These are phyloP conservation scores for Tylopilus cervinicoccineus DNA, from an alignment of 768 basidiomycete genomes.

Conservation along the genomic window DNA sequence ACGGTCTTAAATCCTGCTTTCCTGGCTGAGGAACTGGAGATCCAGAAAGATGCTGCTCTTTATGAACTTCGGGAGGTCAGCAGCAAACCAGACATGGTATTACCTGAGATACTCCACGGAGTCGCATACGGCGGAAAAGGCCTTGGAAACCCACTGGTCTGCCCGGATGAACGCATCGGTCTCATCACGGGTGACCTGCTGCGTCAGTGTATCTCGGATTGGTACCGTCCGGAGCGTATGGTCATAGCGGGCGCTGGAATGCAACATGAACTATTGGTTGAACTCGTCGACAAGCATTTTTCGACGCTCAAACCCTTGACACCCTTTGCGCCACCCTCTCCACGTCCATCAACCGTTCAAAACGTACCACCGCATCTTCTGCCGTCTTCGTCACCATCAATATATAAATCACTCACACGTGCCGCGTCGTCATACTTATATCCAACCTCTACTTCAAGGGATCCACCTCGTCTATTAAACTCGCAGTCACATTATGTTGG, in stretches of 20 bases:
- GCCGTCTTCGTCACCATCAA: slow-evolving; percentile 46
- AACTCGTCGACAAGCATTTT: slow-evolving; percentile 81
- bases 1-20: slow-evolving; percentile 81
- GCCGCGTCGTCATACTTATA: slow-evolving; percentile 75
- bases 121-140: slow-evolving; percentile 77
- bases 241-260: slow-evolving; percentile 94
- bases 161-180: slow-evolving; percentile 79
- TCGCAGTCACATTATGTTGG: slow-evolving; percentile 70
- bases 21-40: slow-evolving; percentile 70
- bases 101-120: slow-evolving; percentile 86
- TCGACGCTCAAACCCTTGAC: slow-evolving; percentile 52
- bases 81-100: slow-evolving; percentile 87
- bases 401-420: slow-evolving; percentile 67
- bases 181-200: slow-evolving; percentile 60
- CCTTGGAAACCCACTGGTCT: slow-evolving; percentile 88
- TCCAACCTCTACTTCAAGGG: slow-evolving; percentile 24
- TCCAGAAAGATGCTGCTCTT: slow-evolving; percentile 79
- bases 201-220: slow-evolving; percentile 61
- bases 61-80: slow-evolving; percentile 90
- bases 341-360: slow-evolving; percentile 31
- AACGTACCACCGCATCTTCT: slow-evolving; percentile 55
- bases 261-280: slow-evolving; percentile 84
- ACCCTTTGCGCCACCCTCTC: slow-evolving; percentile 21
- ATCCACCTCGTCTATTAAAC: slow-evolving; percentile 14
- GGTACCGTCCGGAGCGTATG: slow-evolving; percentile 94